Percentiles rank a stretch among this genome's conserved stretches.
Evolutionary conservation across 2,329 filamentous ascomycete species (phyloP).

Genomic region (Thelonectria blattea): DNA sequence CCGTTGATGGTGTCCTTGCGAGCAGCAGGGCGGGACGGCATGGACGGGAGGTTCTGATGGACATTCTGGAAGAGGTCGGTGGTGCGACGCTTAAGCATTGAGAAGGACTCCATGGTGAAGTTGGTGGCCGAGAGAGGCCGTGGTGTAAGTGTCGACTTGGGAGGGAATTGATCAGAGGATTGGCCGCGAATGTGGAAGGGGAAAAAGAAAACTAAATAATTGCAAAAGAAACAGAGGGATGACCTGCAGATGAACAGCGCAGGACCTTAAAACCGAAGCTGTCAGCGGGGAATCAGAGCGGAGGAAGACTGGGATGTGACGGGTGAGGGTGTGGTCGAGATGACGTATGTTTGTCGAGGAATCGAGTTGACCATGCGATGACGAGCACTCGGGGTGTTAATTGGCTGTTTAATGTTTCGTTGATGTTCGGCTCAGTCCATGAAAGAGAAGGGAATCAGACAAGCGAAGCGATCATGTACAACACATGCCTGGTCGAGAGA

Average conservation of each 20-base stretch:
- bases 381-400: background rate
- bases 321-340: conserved; percentile 17
- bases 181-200: conserved; percentile 8
- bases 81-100: conserved; percentile 60
- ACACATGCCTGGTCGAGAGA: background rate
- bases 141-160: background rate
- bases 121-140: conserved; percentile 11
- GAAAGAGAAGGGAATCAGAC: background rate
- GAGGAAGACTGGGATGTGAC: conserved; percentile 17
- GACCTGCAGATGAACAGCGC: conserved; percentile 15
- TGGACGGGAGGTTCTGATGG: conserved; percentile 52
- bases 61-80: conserved; percentile 59
- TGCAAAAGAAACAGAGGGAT: conserved; percentile 5
- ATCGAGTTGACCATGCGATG: background rate
- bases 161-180: conserved; percentile 1
- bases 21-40: conserved; percentile 38
- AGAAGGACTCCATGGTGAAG: conserved; percentile 55
- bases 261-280: conserved; percentile 16
- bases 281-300: conserved; percentile 19
- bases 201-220: background rate
- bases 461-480: background rate
- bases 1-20: conserved; percentile 53
- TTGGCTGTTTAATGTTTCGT: background rate
- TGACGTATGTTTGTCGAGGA: conserved; percentile 18
- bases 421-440: background rate